Percentiles rank a stretch among this genome's conserved stretches.
Conservation (phyloP, 441 rosid genomes). For the Omphalea diandra region DNA sequence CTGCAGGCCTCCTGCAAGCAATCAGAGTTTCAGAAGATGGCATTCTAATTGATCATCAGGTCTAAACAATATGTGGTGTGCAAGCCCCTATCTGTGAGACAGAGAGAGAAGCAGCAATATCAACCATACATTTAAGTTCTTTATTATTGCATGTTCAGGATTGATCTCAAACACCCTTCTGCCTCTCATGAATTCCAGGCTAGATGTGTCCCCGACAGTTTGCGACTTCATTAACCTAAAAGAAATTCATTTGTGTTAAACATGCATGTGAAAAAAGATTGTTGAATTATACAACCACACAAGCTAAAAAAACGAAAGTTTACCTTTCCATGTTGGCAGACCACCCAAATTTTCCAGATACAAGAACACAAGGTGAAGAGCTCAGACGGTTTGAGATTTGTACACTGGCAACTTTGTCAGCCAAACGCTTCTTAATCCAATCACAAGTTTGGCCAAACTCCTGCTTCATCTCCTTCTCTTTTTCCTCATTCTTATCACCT, state of each 20-base stretch:
- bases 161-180: conserved; percentile 96
- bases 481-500: conserved; percentile 93
- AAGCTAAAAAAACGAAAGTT: conserved; percentile 13
- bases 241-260: conserved; percentile 17
- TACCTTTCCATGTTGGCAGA: conserved; percentile 99
- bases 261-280: neutral
- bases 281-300: neutral
- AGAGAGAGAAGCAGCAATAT: neutral
- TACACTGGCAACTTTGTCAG: conserved; percentile 86
- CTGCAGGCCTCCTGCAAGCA: conserved; percentile 65
- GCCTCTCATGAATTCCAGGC: conserved; percentile 88
- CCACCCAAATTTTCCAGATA: conserved; percentile 93
- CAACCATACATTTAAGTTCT: conserved; percentile 51
- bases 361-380: conserved; percentile 96
- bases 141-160: conserved; percentile 78
- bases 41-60: neutral
- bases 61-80: neutral
- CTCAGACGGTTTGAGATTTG: conserved; percentile 86
- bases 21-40: neutral
- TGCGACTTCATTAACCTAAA: conserved; percentile 90
- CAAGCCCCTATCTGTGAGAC: neutral
- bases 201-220: conserved; percentile 69
- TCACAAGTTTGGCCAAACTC: conserved; percentile 92
- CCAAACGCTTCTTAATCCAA: conserved; percentile 89
- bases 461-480: conserved; percentile 69